Base-by-base conservation (phyloP, 352 stramenopile species). In the Globisporangium polare region DNA sequence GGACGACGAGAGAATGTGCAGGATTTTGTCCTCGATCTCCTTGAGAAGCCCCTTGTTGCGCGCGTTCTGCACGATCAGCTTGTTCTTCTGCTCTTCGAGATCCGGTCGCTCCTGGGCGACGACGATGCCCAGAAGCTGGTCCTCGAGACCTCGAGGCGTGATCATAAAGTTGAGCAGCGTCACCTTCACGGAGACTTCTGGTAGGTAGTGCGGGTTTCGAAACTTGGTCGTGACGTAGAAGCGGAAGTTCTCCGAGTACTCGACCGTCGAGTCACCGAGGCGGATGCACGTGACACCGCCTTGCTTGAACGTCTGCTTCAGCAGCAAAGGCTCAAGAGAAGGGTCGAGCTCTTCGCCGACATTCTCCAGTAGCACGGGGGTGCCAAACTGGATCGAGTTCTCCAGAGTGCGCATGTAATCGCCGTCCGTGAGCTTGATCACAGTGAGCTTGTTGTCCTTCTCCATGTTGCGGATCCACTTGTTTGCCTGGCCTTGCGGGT, bases 381-480 rank as follows among this genome's bases (percentile, higher is more conserved):
- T 89, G 20, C 94, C 94, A 59, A 98, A 98, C 68, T 97, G 92
- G 18, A 98, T 83, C 3, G 90, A 73, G 56, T 97, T 97, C 68
- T 98, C 93, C 9, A 98, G 65, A 6, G 88, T 96, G 12, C 91
- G 82, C 74, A 98, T 88, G 68, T 97, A 98, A 61, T 98, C 90
- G n/a, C 68, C 77, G 58, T 97, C 89, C 6, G 90, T 97, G 53
- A 97, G 77, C 65, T 98, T 98, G 68, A 98, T 97, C 9, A 98
- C 90, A 6, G 94, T 85, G 41, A 98, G 77, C 53, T 93, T 83
- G 39, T 88, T 88, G 5, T 92, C 78, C 42, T 87, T 84, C 61
- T 98, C 94, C 86, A 98, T 97, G 51, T 97, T 98, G 18, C 91
- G 87, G 46, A 98, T 95, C 95, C 95, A 98, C 69, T 97, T 97